Evolutionary conservation across 2,329 filamentous ascomycete species (phyloP), one percentile per base, ranked within the genome.

Genomic region (Cladosporium phlei): DNA sequence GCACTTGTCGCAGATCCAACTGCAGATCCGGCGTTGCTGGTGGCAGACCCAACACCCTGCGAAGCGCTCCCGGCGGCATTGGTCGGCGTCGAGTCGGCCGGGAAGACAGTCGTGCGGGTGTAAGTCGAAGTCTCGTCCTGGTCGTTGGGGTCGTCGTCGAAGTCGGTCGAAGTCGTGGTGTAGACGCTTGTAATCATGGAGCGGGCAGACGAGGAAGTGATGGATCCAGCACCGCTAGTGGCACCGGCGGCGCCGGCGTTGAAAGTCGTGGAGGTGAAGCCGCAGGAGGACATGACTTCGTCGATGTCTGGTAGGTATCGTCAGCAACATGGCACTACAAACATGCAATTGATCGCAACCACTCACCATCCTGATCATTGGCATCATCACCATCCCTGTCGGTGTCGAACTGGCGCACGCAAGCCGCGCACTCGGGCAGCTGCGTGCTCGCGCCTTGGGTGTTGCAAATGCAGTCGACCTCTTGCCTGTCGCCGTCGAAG

Each of bases 401-500:
- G 25, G 43, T 50, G 37, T 61, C 57, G 54, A 50, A 61, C 33
- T 58, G 47, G 4, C 53, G 40, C 27, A 66, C 56, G 45, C 61
- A 66, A 14, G 61, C 58, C 14, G 60, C 61, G 48, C 62, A 66
- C 11, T 52, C 30, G 1, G 63, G 61, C 12, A 65, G 30, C 7
- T 60, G 40, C 14, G 48, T 54, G 50, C 44, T 54, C 12, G 59
- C 60, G 37, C 57, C 56, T 10, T 48, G 37, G 12, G 55, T 54
- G 11, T 52, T 54, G 55, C 63, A 66, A 49, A 66, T 55, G 49
- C 62, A 66, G 27, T 43, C 33, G 21, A 52, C 48, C 24, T 50
- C 49, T 35, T 47, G 34, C 2, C 42, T 14, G 30, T 51, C 49
- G 34, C 37, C 19, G 25, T 17, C 16, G 34, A 20, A 14, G 34